Evolutionary conservation across 2,329 filamentous ascomycete species (phyloP).

Genomic region (Chaetothyriales sp.): DNA sequence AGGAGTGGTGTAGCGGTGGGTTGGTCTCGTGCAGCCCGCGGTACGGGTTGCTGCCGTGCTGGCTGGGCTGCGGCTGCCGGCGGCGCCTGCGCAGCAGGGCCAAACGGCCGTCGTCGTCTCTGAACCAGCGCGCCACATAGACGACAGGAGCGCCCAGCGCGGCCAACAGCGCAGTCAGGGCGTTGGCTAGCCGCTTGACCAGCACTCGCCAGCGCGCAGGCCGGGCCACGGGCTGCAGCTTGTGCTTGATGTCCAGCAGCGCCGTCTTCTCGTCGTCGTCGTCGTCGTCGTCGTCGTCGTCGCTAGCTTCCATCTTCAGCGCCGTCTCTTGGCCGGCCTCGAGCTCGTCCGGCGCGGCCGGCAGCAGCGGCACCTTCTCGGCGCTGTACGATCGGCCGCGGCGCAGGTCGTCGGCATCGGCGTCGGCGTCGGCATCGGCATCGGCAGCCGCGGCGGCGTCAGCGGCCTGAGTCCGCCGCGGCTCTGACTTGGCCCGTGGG

Average conservation of each 20-base stretch:
- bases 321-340: constrained; percentile 16
- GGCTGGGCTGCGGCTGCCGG: constrained; percentile 8
- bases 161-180: constrained; percentile 62
- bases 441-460: not conserved
- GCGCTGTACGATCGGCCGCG: constrained; percentile 32
- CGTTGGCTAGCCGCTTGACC: constrained; percentile 56
- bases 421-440: constrained; percentile 7
- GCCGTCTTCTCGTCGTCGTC: constrained; percentile 54
- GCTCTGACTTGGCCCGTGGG: constrained; percentile 40
- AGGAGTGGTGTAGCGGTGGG: constrained; percentile 11
- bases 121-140: constrained; percentile 72
- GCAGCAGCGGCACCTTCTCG: constrained; percentile 24
- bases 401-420: constrained; percentile 23
- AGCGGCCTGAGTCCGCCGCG: not conserved
- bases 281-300: constrained; percentile 19
- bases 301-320: constrained; percentile 11
- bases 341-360: constrained; percentile 2
- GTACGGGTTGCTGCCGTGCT: constrained; percentile 1
- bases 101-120: constrained; percentile 56
- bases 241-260: constrained; percentile 38
- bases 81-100: constrained; percentile 1
- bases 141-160: constrained; percentile 67
- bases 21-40: constrained; percentile 11
- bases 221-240: constrained; percentile 24
- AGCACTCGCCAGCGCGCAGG: constrained; percentile 36